These are phyloP conservation scores for Polytolypa hystricis DNA, from an alignment of 2,329 filamentous ascomycete genomes.

Conservation along the genomic window DNA sequence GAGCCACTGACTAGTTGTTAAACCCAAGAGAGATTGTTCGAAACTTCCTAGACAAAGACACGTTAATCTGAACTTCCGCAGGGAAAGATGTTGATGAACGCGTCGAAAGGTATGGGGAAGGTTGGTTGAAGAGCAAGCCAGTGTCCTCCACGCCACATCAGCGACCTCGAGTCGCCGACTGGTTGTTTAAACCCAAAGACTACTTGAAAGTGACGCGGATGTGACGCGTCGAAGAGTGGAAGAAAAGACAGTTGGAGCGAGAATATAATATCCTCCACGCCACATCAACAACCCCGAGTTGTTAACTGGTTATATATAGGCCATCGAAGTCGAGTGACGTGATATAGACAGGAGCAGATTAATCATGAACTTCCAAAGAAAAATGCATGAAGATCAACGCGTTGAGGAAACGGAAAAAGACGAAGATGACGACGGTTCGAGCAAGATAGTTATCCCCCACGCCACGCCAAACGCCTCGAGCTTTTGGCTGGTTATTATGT, in stretches of 20 bases:
- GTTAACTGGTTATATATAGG: conserved; percentile 1
- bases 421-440: background rate
- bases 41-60: no score
- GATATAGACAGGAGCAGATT: no score
- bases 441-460: background rate
- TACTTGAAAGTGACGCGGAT: background rate
- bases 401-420: background rate
- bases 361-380: no score
- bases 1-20: conserved; percentile 3
- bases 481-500: conserved; percentile 1
- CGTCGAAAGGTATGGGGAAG: background rate
- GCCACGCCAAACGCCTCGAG: conserved; percentile 1
- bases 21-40: background rate
- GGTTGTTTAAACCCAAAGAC: background rate
- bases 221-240: background rate
- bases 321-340: no score
- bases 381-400: no score
- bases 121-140: background rate
- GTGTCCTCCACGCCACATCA: conserved; percentile 4
- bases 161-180: background rate
- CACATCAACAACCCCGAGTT: background rate
- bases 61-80: no score
- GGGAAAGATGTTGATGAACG: background rate
- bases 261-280: conserved; percentile 3
- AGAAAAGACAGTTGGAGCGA: background rate